Percentiles rank a stretch among this genome's conserved stretches.
Evolutionary conservation across 345 rosid genomes (phyloP).

Genomic region (Gossypium australe): DNA sequence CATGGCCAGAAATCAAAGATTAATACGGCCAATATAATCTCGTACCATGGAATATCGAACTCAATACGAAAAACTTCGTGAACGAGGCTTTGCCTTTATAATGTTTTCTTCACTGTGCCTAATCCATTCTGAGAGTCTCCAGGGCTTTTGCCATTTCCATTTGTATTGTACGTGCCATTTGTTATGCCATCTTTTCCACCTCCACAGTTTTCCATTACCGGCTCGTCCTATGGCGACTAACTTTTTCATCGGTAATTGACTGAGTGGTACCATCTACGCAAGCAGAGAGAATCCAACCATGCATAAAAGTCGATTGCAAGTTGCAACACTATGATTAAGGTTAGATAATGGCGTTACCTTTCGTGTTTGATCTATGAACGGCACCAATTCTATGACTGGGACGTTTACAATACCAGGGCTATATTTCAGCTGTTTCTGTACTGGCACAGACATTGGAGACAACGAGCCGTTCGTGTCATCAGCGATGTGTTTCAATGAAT

Average conservation of each 20-base stretch:
- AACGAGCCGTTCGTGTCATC: conserved; percentile 55
- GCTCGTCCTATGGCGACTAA: conserved; percentile 56
- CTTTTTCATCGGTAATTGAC: conserved; percentile 68
- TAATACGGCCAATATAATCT: conserved; percentile 19
- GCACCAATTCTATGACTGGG: conserved; percentile 45
- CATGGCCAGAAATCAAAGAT: conserved; percentile 22
- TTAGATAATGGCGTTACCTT: conserved; percentile 42
- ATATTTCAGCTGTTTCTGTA: conserved; percentile 89
- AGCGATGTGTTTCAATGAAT: conserved; percentile 54
- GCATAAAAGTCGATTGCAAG: conserved; percentile 4
- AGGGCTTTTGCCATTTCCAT: conserved; percentile 99
- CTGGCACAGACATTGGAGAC: conserved; percentile 74
- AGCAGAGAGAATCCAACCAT: conserved; percentile 10
- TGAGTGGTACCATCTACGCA: conserved; percentile 85
- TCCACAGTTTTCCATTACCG: conserved; percentile 79
- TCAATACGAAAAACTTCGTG: conserved; percentile 35
- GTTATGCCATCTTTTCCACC: conserved; percentile 99
- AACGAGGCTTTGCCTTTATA: conserved; percentile 61
- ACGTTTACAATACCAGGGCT: conserved; percentile 84
- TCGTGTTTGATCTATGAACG: conserved; percentile 62
- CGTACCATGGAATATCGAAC: conserved; percentile 24
- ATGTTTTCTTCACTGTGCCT: conserved; percentile 82
- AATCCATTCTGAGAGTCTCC: conserved; percentile 95
- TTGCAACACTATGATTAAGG: not conserved
- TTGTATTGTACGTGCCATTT: conserved; percentile 96